phyloP scores from a whole-genome alignment of 1,284 basidiomycete genomes.

The Meira nashicola region DNA sequence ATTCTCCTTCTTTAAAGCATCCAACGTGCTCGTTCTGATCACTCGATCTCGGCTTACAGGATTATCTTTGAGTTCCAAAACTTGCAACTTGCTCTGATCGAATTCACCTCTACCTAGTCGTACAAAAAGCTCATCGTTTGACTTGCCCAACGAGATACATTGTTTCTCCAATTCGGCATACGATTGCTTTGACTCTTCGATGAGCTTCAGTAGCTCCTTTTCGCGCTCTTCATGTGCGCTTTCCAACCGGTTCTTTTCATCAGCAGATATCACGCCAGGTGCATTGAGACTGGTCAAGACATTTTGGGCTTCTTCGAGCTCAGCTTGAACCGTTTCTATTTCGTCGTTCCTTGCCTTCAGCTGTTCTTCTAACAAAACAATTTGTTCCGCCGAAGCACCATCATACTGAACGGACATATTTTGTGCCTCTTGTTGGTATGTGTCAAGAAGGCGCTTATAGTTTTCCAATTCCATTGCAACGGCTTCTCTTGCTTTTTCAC shows the following conservation, averaged over 20 bases:
- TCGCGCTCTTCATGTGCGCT: slow-evolving; percentile 22
- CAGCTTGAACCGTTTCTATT: background rate
- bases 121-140: slow-evolving; percentile 66
- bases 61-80: slow-evolving; percentile 68
- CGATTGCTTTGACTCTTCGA: slow-evolving; percentile 19
- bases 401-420: slow-evolving; percentile 31
- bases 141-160: slow-evolving; percentile 65
- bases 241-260: slow-evolving; percentile 8
- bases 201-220: background rate
- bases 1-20: slow-evolving; percentile 70
- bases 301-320: background rate
- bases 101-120: slow-evolving; percentile 64
- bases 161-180: slow-evolving; percentile 56
- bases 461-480: slow-evolving; percentile 19
- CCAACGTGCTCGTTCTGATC: slow-evolving; percentile 64
- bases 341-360: slow-evolving; percentile 37
- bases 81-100: slow-evolving; percentile 66
- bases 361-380: slow-evolving; percentile 39
- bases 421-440: slow-evolving; percentile 37
- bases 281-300: background rate
- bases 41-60: slow-evolving; percentile 71
- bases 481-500: background rate
- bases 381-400: slow-evolving; percentile 38
- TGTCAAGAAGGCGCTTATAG: slow-evolving; percentile 28
- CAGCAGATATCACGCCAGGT: background rate